These are phyloP conservation scores for Alternaria angustiovoidea DNA, from an alignment of 2,329 filamentous ascomycete species.

Conservation along the genomic window DNA sequence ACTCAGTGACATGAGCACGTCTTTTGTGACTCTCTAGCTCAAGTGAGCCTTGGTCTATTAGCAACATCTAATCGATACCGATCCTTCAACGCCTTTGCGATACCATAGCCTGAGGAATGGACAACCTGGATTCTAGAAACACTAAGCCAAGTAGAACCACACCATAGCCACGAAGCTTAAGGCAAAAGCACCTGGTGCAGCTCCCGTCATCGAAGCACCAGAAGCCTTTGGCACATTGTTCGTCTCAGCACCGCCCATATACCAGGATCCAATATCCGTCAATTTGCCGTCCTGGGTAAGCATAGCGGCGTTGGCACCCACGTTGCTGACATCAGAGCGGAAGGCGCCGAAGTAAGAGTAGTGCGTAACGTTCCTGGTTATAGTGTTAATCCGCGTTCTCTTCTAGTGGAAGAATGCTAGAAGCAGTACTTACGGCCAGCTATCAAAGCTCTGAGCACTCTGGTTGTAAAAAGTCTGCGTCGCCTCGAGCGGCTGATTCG, in stretches of 20 bases:
- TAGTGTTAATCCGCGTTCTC: not conserved
- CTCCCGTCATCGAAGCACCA: not conserved
- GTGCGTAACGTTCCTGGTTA: conserved; percentile 62
- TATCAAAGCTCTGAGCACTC: conserved; percentile 72
- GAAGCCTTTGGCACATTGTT: conserved; percentile 14
- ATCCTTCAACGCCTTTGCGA: too few relatives aligned
- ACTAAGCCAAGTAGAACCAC: too few relatives aligned
- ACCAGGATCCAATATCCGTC: conserved; percentile 80
- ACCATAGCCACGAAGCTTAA: too few relatives aligned
- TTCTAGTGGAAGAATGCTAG: too few relatives aligned
- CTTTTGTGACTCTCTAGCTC: too few relatives aligned
- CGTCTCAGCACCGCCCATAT: conserved; percentile 64
- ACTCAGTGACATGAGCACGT: too few relatives aligned
- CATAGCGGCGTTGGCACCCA: conserved; percentile 76
- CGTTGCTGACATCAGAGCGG: conserved; percentile 72
- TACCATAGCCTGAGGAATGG: too few relatives aligned
- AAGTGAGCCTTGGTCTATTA: too few relatives aligned
- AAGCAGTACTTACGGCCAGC: conserved; percentile 56
- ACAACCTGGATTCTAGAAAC: too few relatives aligned
- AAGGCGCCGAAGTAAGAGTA: conserved; percentile 83
- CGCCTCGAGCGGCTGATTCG: conserved; percentile 61
- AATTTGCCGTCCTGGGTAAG: conserved; percentile 72
- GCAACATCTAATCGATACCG: too few relatives aligned
- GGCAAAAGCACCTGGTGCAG: too few relatives aligned
- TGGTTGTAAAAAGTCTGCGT: conserved; percentile 74